phyloP scores from a whole-genome alignment of 306 rosid genomes.

The Cucumis sativus region Cucumber_9930_V3 NC_026660.2:21372001-21372500 shows the following conservation, averaged over 20 bases:
- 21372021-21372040: conserved; percentile 86
- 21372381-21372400: neutral
- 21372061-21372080: conserved; percentile 64
- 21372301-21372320: neutral
- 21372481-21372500: neutral
- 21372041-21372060: conserved; percentile 76
- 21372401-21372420: neutral
- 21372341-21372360: neutral
- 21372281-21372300: neutral
- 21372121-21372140: neutral
- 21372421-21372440: neutral
- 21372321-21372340: neutral
- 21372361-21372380: neutral
- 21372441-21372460: neutral
- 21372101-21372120: neutral
- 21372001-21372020: conserved; percentile 54
- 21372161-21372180: neutral
- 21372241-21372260: neutral
- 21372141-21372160: neutral
- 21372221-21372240: neutral
- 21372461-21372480: neutral
- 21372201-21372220: neutral
- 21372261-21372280: neutral
- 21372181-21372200: neutral
- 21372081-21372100: conserved; percentile 11